Evolutionary conservation across 768 basidiomycete genomes (phyloP).

Genomic region (Holtermanniella nyarrowii): DNA sequence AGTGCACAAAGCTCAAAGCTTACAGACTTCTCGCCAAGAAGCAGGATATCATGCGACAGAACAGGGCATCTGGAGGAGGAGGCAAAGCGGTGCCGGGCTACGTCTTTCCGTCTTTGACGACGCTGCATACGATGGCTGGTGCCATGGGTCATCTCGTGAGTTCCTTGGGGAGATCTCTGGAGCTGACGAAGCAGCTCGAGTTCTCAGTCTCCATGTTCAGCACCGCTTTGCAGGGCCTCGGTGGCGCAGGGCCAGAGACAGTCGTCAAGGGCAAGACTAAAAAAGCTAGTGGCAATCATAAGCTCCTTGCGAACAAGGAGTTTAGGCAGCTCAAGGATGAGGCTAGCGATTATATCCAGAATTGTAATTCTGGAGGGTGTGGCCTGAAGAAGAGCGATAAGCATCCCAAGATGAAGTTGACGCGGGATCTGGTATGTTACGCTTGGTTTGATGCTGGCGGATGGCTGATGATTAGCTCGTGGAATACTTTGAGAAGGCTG

Average conservation of each 20-base stretch:
- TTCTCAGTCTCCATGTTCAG: conserved; percentile 72
- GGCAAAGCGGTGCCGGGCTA: conserved; percentile 45
- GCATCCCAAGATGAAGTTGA: conserved; percentile 88
- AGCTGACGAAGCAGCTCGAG: conserved; percentile 53
- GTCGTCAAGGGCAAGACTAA: conserved; percentile 19
- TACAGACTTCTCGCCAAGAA: conserved; percentile 41
- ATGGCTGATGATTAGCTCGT: conserved; percentile 39
- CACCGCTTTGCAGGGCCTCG: conserved; percentile 50
- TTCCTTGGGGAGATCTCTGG: conserved; percentile 4
- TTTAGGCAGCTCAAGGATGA: conserved; percentile 65
- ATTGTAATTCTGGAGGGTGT: conserved; percentile 41
- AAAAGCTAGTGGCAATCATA: conserved; percentile 41
- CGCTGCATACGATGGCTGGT: conserved; percentile 54
- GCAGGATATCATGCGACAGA: conserved; percentile 34
- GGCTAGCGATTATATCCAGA: conserved; percentile 43
- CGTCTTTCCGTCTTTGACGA: conserved; percentile 48
- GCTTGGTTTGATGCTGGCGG: neutral
- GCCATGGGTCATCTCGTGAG: conserved; percentile 81
- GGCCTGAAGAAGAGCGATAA: conserved; percentile 27
- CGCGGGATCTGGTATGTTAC: conserved; percentile 52
- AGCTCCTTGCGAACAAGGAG: conserved; percentile 40
- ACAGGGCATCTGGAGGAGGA: conserved; percentile 46
- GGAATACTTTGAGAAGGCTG: conserved; percentile 60
- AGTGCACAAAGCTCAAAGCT: conserved; percentile 58
- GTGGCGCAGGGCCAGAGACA: conserved; percentile 38